Evolutionary conservation across 2,329 filamentous ascomycete species (phyloP).

Genomic region (Epichloe sylvatica): DNA sequence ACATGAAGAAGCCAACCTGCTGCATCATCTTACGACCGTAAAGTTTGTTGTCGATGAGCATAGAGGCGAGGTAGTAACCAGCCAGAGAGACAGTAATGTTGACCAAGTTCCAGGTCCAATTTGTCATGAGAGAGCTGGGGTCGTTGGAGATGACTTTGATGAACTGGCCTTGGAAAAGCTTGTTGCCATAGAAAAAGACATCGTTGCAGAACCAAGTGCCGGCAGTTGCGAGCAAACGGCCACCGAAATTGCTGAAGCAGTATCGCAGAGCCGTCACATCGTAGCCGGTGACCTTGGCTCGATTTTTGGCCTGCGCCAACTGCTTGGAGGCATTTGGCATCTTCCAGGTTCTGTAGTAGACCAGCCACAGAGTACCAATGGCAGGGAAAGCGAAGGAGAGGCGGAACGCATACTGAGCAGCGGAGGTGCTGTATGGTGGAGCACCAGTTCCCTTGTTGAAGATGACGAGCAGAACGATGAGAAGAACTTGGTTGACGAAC

Average conservation of each 20-base stretch:
- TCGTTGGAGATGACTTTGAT: conserved; percentile 64
- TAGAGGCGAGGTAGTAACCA: conserved; percentile 81
- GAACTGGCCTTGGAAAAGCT: conserved; percentile 88
- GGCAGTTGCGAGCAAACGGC: conserved; percentile 73
- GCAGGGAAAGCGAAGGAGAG: conserved; percentile 86
- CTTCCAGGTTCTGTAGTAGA: conserved; percentile 92
- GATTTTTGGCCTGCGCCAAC: conserved; percentile 70
- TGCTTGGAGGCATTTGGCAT: conserved; percentile 82
- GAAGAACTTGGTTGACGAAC: conserved; percentile 79
- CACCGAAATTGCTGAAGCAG: conserved; percentile 72
- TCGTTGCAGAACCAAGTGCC: conserved; percentile 93
- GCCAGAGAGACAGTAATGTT: conserved; percentile 76
- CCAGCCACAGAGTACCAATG: conserved; percentile 80
- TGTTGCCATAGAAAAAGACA: conserved; percentile 98
- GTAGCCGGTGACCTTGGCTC: conserved; percentile 78
- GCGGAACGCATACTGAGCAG: conserved; percentile 82
- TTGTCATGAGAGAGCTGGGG: conserved; percentile 62
- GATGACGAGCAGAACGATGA: conserved; percentile 75
- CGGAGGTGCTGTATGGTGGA: conserved; percentile 62
- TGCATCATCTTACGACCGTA: conserved; percentile 96
- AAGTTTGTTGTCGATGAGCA: conserved; percentile 89
- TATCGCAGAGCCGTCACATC: conserved; percentile 69
- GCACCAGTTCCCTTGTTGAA: conserved; percentile 67
- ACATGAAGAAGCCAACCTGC: conserved; percentile 82
- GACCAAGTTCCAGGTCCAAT: conserved; percentile 84